Base-by-base conservation (phyloP, 148 eudicot species). In the Rhododendron mucronatum region DNA sequence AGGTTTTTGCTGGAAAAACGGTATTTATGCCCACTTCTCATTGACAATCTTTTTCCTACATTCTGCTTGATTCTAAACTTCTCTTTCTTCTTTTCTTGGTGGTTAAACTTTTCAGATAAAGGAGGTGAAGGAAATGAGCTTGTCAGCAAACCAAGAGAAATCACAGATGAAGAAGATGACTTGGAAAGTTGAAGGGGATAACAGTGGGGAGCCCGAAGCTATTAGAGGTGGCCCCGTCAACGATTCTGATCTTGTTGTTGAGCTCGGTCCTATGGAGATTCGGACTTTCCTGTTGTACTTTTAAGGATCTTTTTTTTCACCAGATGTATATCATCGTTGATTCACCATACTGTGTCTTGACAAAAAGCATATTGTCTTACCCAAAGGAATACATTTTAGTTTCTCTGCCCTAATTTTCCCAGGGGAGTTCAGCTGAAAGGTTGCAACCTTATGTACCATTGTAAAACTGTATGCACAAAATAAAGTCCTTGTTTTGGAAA, bases 241-340 rank as follows among this genome's bases (percentile, higher is more conserved):
- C 44, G 81, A 33, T 39, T 88, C 92, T 39, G 88, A 89, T 78
- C 94, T 95, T 78, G 78, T 95, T 48, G 95, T 95, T n/a, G 96
- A 96, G 93, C 95, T 96, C 33, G 95, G 95, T 89, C 95, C 99
- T 0, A 96, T 94, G 96, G 99, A 96, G 89, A 95, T 96, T 55
- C 93, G 96, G 61, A 95, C 99, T 53, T 95, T 96, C 90, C 86
- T 92, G 41, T 84, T 95, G 80, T 89, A 82, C 35, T 91, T 94
- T 81, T 91, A 85, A 23, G 28, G 84, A 26, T 79, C 83, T 65
- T 82, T 50, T 81, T 21, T 45, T 44, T 53, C 7, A 37, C 84
- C 4, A 20, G 5, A 3, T 76, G 20, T 44, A 44, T 11, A 10
- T 77, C 45, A 16, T 55, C 13, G 26, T 13, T 37, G 37, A 55